phyloP scores from a whole-genome alignment of 495 filamentous ascomycete species.

The Cercophora samala region DNA sequence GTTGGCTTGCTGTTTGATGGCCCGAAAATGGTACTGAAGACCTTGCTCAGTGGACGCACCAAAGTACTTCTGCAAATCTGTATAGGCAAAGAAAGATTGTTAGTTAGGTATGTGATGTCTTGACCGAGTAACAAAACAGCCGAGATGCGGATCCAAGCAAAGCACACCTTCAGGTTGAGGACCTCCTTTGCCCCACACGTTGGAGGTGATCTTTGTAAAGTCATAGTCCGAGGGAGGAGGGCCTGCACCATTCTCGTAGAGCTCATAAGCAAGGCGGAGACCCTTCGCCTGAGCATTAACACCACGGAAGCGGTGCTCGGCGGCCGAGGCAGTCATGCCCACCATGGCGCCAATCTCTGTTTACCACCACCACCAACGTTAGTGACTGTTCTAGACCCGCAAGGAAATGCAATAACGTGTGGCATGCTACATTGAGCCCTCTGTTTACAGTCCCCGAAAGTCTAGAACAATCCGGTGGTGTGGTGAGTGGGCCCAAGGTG shows the following conservation, averaged over 20 bases:
- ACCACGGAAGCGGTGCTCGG: slow-evolving; percentile 47
- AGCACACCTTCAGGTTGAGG: neutral
- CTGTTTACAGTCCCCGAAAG: neutral
- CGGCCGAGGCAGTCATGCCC: slow-evolving; percentile 33
- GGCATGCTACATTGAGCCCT: neutral
- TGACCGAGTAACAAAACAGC: too few species aligned
- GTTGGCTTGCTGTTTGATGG: slow-evolving; percentile 41
- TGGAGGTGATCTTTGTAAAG: neutral
- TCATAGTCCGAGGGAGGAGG: neutral
- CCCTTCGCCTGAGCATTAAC: slow-evolving; percentile 35
- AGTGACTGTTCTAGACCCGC: slow-evolving; percentile 11
- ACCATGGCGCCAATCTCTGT: slow-evolving; percentile 33
- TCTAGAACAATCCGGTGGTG: neutral
- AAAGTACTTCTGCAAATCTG: slow-evolving; percentile 45
- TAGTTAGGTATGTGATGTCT: neutral
- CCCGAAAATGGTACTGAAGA: slow-evolving; percentile 48
- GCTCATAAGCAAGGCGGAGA: slow-evolving; percentile 52
- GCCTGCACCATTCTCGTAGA: slow-evolving; percentile 23
- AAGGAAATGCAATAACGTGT: neutral
- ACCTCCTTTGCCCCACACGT: neutral
- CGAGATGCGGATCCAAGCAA: neutral
- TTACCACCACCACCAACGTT: slow-evolving; percentile 15
- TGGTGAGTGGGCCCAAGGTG: neutral
- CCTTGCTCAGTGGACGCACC: slow-evolving; percentile 43
- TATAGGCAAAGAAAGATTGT: slow-evolving; percentile 8